Conservation (phyloP, 2,329 filamentous ascomycete species). For the Leptographium lundbergii region DNA sequence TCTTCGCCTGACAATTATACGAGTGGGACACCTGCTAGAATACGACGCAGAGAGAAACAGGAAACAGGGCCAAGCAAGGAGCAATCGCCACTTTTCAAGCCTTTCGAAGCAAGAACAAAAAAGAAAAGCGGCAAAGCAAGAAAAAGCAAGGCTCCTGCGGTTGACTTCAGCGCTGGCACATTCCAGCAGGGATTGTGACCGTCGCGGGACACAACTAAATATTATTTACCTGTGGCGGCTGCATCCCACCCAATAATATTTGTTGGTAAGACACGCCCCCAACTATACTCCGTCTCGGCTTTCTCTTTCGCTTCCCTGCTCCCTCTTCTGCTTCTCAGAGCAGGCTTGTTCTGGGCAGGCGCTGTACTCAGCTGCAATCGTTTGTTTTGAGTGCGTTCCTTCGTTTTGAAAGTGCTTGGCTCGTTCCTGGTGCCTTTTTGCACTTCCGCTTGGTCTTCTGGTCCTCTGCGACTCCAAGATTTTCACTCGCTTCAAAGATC, state of each 20-base stretch:
- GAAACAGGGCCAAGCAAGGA: neutral
- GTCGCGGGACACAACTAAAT: neutral
- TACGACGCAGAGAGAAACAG: neutral
- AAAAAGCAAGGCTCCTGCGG: neutral
- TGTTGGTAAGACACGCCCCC: neutral
- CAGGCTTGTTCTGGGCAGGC: neutral
- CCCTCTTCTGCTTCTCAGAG: neutral
- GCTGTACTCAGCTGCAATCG: neutral
- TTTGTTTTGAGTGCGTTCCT: neutral
- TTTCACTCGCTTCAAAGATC: neutral
- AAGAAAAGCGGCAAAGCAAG: neutral
- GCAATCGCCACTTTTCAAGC: neutral
- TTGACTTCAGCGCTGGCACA: neutral
- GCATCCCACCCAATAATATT: neutral
- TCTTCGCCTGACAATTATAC: neutral
- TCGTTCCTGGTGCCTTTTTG: neutral
- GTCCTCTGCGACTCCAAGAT: neutral
- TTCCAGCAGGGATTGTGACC: neutral
- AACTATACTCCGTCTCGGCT: neutral
- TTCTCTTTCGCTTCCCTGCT: neutral
- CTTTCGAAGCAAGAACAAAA: neutral
- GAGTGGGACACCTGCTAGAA: neutral
- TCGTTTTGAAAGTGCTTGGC: neutral
- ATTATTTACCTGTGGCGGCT: neutral
- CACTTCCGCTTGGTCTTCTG: neutral